phyloP scores from a whole-genome alignment of 441 rosid species.

The Populus trichocarpa region DNA sequence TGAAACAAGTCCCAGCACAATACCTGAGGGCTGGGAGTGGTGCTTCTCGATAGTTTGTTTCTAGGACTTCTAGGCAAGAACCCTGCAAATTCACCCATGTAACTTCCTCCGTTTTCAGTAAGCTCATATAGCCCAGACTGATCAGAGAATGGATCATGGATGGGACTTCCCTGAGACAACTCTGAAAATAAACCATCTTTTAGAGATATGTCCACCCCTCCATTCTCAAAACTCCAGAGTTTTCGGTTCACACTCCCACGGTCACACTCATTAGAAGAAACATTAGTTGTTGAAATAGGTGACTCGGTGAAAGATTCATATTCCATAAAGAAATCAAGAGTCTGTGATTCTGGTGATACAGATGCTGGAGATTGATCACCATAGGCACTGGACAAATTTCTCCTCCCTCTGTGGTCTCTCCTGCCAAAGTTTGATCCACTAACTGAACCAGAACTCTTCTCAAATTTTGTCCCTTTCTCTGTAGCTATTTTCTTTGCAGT shows the following conservation, averaged over 20 bases:
- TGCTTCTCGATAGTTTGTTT: slow-evolving; percentile 40
- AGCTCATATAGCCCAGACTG: slow-evolving; percentile 39
- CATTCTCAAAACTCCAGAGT: slow-evolving; percentile 65
- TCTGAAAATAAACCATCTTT: slow-evolving; percentile 80
- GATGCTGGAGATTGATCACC: slow-evolving; percentile 47
- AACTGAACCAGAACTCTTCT: slow-evolving; percentile 56
- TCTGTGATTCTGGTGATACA: slow-evolving; percentile 78
- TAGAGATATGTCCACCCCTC: slow-evolving; percentile 74
- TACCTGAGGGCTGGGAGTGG: slow-evolving; percentile 89
- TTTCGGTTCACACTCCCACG: slow-evolving; percentile 62
- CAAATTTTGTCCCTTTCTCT: slow-evolving; percentile 49
- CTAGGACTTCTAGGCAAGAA: slow-evolving; percentile 48
- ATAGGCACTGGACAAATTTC: slow-evolving; percentile 22
- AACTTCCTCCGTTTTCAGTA: slow-evolving; percentile 33
- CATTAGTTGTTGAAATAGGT: slow-evolving; percentile 52
- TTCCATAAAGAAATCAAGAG: slow-evolving; percentile 59
- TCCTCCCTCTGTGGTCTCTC: slow-evolving; percentile 36
- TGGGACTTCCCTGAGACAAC: slow-evolving; percentile 38
- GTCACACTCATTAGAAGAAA: slow-evolving; percentile 48
- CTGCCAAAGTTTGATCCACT: slow-evolving; percentile 66
- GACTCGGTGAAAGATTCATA: slow-evolving; percentile 70
- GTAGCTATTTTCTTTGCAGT: slow-evolving; percentile 58
- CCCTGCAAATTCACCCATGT: slow-evolving; percentile 57
- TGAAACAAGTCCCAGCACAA: not conserved
- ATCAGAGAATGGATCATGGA: slow-evolving; percentile 28